Percentiles rank a stretch among this genome's conserved stretches.
These are phyloP conservation scores for Berberis thunbergii DNA, from an alignment of 164 flowering plant species.

Conservation along the genomic window DNA sequence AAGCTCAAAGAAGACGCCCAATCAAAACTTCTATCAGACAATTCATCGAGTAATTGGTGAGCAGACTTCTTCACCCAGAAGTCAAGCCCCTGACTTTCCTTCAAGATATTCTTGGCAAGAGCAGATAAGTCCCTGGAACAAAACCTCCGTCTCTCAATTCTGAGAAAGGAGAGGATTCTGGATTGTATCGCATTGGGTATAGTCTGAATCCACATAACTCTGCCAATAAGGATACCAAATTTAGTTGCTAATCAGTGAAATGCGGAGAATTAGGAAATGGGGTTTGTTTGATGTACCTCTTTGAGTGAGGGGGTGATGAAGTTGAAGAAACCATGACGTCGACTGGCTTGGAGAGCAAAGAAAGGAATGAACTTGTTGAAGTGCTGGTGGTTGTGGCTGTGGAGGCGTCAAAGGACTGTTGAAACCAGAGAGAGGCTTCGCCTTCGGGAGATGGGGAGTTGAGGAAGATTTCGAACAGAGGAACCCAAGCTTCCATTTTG, in stretches of 20 bases:
- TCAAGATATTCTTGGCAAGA: constrained; percentile 38
- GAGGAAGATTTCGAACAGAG: constrained; percentile 60
- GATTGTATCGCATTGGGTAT: constrained; percentile 54
- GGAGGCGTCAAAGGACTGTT: constrained; percentile 32
- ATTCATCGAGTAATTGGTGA: constrained; percentile 42
- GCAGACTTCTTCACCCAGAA: constrained; percentile 80
- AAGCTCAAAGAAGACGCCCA: constrained; percentile 28
- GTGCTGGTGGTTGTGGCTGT: constrained; percentile 17
- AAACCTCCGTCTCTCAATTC: constrained; percentile 37
- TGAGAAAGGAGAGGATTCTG: constrained; percentile 53
- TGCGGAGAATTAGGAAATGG: neutral
- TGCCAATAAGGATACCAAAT: neutral
- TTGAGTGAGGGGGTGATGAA: constrained; percentile 11
- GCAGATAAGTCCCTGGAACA: constrained; percentile 24
- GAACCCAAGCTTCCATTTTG: constrained; percentile 56
- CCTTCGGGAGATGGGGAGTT: constrained; percentile 54
- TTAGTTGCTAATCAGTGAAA: neutral
- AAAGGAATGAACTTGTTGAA: constrained; percentile 41
- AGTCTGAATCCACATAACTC: constrained; percentile 60
- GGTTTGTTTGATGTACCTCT: constrained; percentile 16
- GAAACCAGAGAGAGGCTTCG: constrained; percentile 62
- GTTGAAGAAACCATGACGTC: constrained; percentile 14
- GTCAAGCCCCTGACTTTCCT: constrained; percentile 22
- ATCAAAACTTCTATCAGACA: constrained; percentile 29
- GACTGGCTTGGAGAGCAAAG: constrained; percentile 41